Conservation (phyloP, 1,284 basidiomycete genomes). For the Fomitopsis pinicola region DNA sequence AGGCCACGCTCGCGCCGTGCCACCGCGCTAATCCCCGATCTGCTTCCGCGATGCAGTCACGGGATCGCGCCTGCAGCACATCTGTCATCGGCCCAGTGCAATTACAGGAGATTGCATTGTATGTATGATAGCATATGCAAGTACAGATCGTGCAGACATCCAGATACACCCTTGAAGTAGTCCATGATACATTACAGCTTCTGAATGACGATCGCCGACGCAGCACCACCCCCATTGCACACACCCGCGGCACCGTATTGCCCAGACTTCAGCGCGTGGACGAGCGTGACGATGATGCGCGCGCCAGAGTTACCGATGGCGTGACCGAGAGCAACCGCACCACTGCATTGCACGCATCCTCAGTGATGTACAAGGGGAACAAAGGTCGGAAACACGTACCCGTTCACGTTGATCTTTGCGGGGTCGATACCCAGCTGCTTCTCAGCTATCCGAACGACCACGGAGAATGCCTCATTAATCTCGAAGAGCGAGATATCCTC, state of each 20-base stretch:
- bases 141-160: slow-evolving; percentile 41
- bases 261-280: slow-evolving; percentile 90
- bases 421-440: slow-evolving; percentile 83
- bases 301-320: slow-evolving; percentile 96
- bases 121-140: slow-evolving; percentile 20
- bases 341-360: slow-evolving; percentile 40
- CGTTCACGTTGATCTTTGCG: slow-evolving; percentile 89
- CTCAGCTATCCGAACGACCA: slow-evolving; percentile 89
- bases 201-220: slow-evolving; percentile 88
- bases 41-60: not conserved
- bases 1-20: not conserved
- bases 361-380: not conserved
- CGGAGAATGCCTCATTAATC: slow-evolving; percentile 98
- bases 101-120: not conserved
- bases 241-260: slow-evolving; percentile 97
- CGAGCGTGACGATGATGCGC: slow-evolving; percentile 92
- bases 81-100: not conserved
- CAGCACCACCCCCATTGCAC: slow-evolving; percentile 96
- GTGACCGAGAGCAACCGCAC: slow-evolving; percentile 91
- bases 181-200: slow-evolving; percentile 50
- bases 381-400: slow-evolving; percentile 43
- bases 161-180: not conserved
- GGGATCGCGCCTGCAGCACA: not conserved
- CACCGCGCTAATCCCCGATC: not conserved
- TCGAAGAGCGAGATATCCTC: slow-evolving; percentile 93